These are phyloP conservation scores for Alternaria hordeiaustralica DNA, from an alignment of 2,329 filamentous ascomycete genomes.

Conservation along the genomic window DNA sequence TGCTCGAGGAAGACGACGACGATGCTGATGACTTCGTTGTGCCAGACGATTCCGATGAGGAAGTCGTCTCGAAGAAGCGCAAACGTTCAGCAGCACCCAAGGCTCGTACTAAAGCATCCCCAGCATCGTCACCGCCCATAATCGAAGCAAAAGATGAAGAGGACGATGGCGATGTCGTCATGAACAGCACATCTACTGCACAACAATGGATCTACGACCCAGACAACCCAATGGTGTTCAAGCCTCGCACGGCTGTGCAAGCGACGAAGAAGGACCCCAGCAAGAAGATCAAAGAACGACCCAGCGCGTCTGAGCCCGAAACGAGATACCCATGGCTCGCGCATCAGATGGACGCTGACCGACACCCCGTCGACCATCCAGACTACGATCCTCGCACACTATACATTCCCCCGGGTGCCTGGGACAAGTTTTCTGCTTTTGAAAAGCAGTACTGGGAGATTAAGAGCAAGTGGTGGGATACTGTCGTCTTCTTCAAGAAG, in stretches of 20 bases:
- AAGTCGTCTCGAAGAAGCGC: slow-evolving; percentile 69
- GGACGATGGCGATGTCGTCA: slow-evolving; percentile 63
- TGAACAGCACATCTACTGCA: slow-evolving; percentile 71
- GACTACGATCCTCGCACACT: slow-evolving; percentile 92
- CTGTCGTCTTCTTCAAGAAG: slow-evolving; percentile 99
- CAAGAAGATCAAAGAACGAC: slow-evolving; percentile 63
- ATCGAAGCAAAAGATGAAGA: slow-evolving; percentile 51
- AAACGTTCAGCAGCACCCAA: slow-evolving; percentile 70
- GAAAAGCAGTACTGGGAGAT: slow-evolving; percentile 99
- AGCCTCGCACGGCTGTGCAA: slow-evolving; percentile 51
- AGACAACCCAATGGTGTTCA: slow-evolving; percentile 60
- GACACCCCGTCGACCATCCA: slow-evolving; percentile 76
- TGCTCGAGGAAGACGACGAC: slow-evolving; percentile 68
- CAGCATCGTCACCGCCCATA: slow-evolving; percentile 55
- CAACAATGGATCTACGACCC: slow-evolving; percentile 82
- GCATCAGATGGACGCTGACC: slow-evolving; percentile 82
- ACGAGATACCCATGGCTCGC: slow-evolving; percentile 90
- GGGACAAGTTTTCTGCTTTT: slow-evolving; percentile 85
- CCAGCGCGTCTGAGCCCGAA: slow-evolving; percentile 81
- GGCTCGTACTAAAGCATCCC: slow-evolving; percentile 59
- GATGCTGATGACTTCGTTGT: slow-evolving; percentile 90
- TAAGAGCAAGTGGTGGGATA: slow-evolving; percentile 97
- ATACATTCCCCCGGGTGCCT: slow-evolving; percentile 84
- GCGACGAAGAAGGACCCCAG: slow-evolving; percentile 41
- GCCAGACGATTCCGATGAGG: slow-evolving; percentile 82